Conservation (phyloP, 129 eudicot species). For the Cynara cardunculus region DNA sequence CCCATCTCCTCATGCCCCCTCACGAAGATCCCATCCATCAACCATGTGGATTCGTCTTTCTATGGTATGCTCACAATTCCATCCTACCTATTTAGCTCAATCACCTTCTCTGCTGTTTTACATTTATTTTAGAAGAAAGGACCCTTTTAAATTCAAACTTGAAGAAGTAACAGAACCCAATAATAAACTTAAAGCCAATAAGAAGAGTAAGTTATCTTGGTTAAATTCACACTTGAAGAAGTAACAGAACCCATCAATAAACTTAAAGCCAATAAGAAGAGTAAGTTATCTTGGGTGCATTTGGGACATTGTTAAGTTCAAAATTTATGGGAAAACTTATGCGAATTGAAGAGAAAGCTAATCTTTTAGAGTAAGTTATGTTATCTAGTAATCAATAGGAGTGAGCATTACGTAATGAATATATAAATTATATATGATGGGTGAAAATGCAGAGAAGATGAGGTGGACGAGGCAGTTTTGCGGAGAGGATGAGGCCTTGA, state of each 20-base stretch:
- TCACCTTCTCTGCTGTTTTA: background rate
- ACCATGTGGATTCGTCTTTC: conserved; percentile 24
- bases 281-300: background rate
- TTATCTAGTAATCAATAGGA: too few species aligned
- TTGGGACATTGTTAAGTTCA: background rate
- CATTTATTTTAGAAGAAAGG: background rate
- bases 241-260: background rate
- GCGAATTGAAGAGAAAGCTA: background rate
- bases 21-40: conserved; percentile 23
- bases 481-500: conserved; percentile 49
- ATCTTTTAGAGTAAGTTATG: too few species aligned
- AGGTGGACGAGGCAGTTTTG: conserved; percentile 19
- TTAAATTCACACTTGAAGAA: background rate
- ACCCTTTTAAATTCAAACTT: background rate
- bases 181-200: background rate
- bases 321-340: background rate
- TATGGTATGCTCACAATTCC: conserved; percentile 5
- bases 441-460: conserved; percentile 32
- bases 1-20: conserved; percentile 60
- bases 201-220: background rate
- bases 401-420: background rate
- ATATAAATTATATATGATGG: background rate
- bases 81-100: background rate
- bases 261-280: background rate
- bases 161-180: background rate